Evolutionary conservation across 371 early-diverging fungal genomes (phyloP).

Genomic region (Nematocida parisii): DNA sequence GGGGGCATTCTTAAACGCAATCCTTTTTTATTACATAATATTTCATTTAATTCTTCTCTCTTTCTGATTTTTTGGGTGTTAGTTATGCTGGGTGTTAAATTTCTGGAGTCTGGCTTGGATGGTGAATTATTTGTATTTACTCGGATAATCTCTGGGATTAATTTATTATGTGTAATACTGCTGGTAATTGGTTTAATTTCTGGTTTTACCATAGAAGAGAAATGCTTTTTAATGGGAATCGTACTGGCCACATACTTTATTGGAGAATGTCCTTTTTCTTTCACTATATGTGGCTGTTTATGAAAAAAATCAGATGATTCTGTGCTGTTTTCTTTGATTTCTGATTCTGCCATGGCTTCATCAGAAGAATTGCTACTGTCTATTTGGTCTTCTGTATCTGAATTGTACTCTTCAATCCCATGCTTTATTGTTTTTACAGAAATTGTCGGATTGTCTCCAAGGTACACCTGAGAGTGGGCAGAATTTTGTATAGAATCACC

Average conservation of each 20-base stretch:
- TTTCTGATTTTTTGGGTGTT: no score
- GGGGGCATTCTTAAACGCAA: no score
- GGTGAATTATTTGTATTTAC: no score
- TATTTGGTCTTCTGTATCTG: neutral
- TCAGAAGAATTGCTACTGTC: neutral
- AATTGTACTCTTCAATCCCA: neutral
- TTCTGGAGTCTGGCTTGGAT: no score
- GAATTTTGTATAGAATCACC: neutral
- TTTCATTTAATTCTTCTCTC: no score
- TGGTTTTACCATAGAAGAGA: no score
- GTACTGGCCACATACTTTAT: neutral
- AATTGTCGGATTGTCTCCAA: neutral
- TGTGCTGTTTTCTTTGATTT: neutral
- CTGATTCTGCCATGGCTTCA: neutral
- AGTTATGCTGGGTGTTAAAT: no score
- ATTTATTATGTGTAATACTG: no score
- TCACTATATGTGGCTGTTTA: neutral
- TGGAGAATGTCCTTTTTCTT: neutral
- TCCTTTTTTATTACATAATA: no score
- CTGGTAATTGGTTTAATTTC: no score
- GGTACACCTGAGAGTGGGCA: constrained; percentile 9
- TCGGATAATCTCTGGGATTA: no score
- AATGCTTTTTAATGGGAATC: neutral
- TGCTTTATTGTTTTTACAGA: neutral
- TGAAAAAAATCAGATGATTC: neutral